Evolutionary conservation across 1,139 yeast genomes (phyloP), one percentile per base, ranked within the genome.

Genomic region (Candida albicans): DNA sequence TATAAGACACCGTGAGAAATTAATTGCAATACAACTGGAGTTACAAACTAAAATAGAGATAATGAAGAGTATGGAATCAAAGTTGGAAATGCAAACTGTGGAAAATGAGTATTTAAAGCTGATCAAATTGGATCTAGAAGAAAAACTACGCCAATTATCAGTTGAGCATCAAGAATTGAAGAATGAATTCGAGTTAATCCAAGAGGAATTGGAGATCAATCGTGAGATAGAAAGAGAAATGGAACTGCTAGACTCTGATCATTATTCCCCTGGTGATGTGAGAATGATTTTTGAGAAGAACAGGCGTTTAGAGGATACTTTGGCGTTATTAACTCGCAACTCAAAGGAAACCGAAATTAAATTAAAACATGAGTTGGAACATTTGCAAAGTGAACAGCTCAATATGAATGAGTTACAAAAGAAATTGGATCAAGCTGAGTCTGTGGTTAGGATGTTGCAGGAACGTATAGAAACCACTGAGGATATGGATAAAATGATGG

Each of bases 21-120:
- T 60, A 2, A 45, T 48, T 2, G 43, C 47, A 0, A 53, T 71
- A 12, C 55, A 58, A 8, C 48, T 52, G 5, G 53, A 56, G 8
- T 37, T 64, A 28, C 42, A 39, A 2, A 28, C 12, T 7, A 43
- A 46, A 13, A 34, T 46, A 2, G 42, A 38, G 5, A 40, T 32
- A 14, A 27, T 47, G 8, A 15, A 34, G 8, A 33, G 41, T 8
- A 39, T 75, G 11, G 81, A 78, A 35, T 61, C 68, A 0, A 48
- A 55, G 25, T 48, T 82, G 15, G 91, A 85, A 51, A 64, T 75
- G 56, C 57, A 77, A 1, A 61, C 75, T 0, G 67, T 82, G 2
- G 90, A 84, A 43, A 70, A 73, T 45, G 85, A 77, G 48, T 73
- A 73, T 54, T 67, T 81, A 3, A 69, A 68, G 26, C 75, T 68